Base-by-base conservation (phyloP, 1,284 basidiomycete species). In the Laetiporus sulphureus region DNA sequence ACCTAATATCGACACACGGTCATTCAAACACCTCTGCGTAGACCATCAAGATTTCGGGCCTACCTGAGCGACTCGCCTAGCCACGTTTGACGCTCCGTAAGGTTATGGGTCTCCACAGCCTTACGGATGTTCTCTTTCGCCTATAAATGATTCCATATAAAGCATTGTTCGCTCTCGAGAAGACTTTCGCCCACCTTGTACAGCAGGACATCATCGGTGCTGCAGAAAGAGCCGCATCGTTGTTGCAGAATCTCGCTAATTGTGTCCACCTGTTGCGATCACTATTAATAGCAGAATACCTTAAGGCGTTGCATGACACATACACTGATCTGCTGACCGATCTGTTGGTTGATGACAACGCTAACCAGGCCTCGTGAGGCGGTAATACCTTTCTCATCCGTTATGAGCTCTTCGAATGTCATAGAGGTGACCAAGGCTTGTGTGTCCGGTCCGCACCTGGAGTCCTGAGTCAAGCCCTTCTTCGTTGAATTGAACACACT, bases 321-420 rank as follows among this genome's bases (percentile, higher is more conserved):
- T 59, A 95, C 93, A 55, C 90, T 92, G 38, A 93, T 87, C 60
- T 97, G 92, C 57, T 95, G 89, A 12, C 90, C 90, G 53, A 98
- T 98, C 60, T 98, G 95, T 56, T 94, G 90, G 64, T 99, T 92
- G 54, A 99, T 99, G 49, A 99, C 78, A 25, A 94, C 85, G 50
- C 93, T 95, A 10, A 97, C 91, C 16, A 98, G 67, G n/a, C 82
- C 82, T 50, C 91, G 76, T 5, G 94, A 93, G 23, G 83, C 78
- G 20, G 82, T 81, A 50, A 91, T 76, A 22, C 94, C 94, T 53
- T 80, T 78, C 56, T 85, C 78, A 32, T 79, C 79, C 6, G 86
- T 91, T 45, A 97, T 79, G 16, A 99, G 73, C 27, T 86, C 84
- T 58, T 90, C 82, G 54, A 88, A 96, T 5, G 88, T 91, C 57